Base-by-base conservation (phyloP, 2,329 filamentous ascomycete species). In the Rutstroemia sp. region DNA sequence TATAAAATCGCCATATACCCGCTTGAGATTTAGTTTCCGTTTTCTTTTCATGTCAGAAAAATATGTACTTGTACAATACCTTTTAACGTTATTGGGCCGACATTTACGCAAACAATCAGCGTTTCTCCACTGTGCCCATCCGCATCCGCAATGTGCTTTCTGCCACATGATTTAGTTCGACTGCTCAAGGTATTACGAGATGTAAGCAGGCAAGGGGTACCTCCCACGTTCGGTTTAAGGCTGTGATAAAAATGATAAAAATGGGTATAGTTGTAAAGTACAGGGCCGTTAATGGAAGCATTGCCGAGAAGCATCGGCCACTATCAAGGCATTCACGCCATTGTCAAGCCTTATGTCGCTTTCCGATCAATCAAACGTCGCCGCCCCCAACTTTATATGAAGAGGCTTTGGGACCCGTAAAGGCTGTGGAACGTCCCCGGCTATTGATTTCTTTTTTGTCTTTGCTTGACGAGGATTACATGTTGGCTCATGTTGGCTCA, bases 1-100 rank as follows among this genome's bases (percentile, higher is more conserved):
- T 57, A 60, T 64, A 65, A 51, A 54, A 38, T 60, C 57, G 27
- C 27, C 27, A 30, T 30, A 30, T 30, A 30, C 27, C 27, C 27
- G 8, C 27, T 30, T 30, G 27, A 30, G 27, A 30, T 12, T 10
- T 30, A 27, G 45, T 34, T 25, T 54, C 36, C n/a, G 21, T 42
- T 10, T 40, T 46, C 12, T 56, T 46, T 25, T 47, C 48, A 56
- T 39, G 44, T 25, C 51, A 14, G 12, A 36, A 30, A 48, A 17
- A 53, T 44, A 45, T 23, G 23, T 23, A 23, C 23, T 23, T 51
- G 27, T 44, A 45, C 27, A 50, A 39, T 40, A 25, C 38, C n/a
- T 50, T 14, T 17, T 40, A 16, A 17, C 17, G 12, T 44, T 21
- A 34, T 42, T 48, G 42, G 19, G 48, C 40, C 40, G 40, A 19